Base-by-base conservation (phyloP, 352 stramenopile genomes). In the Phytophthora uliginosa region DNA sequence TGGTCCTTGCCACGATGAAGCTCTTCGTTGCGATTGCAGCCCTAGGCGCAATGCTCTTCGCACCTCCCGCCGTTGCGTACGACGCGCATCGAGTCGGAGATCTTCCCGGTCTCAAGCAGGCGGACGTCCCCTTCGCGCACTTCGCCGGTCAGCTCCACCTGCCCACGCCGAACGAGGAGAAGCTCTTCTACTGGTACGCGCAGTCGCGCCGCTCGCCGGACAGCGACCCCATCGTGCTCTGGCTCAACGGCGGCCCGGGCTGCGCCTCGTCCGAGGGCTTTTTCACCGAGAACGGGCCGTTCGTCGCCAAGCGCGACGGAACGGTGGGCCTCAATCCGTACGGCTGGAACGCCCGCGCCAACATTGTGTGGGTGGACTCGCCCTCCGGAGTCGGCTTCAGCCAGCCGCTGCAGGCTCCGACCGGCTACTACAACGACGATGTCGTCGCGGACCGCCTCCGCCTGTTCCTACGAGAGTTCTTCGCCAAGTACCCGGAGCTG, bases 161-260 rank as follows among this genome's bases (percentile, higher is more conserved):
- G 4, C 65, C 74, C 22, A 76, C 86, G 15, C 63, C 74, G 8
- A 86, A 62, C 13, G 59, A 78, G 15, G 85, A 91, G 42, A 89
- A 88, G 54, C 65, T 91, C 28, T 92, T 94, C 69, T 95, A 95
- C 70, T 93, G 85, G 86, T 90, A 91, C 61, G 63, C 86, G 7
- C 74, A 94, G 73, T 86, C 78, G 45, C 71, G 79, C 15, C 59
- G 74, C 15, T 74, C 81, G n/a, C 77, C 86, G 13, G 78, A 78
- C 18, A 85, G 51, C 8, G 88, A 90, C 55, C 93, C 93, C 31
- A 67, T 98, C 53, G 84, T 98, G 52, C 77, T 98, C 10, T 98
- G 94, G 95, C 84, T 97, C 42, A 98, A 98, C 66, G 94, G 95
- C 33, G 95, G 94, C 8, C 95, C 94, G 0, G 94, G 94, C 3